phyloP scores from a whole-genome alignment of 2,329 filamentous ascomycete genomes.

The Botrytis fragariae region DNA sequence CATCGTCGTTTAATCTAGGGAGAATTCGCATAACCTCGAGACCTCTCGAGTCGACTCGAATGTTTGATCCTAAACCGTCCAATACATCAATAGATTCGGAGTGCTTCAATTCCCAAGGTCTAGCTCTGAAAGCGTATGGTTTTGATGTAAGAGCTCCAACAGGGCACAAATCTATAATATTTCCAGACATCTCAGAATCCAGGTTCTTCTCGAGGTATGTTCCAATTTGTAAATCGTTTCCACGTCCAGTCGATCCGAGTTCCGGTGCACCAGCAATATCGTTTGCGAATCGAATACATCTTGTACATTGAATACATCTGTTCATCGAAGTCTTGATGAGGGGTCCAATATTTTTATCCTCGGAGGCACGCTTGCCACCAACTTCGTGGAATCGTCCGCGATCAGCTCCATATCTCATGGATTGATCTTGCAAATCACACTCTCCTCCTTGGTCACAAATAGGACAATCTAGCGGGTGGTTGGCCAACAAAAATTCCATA shows the following conservation, averaged over 20 bases:
- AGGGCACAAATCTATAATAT: slow-evolving; percentile 97
- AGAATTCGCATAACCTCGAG: slow-evolving; percentile 94
- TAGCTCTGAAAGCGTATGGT: slow-evolving; percentile 94
- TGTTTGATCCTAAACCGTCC: slow-evolving; percentile 89
- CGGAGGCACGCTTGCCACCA: slow-evolving; percentile 92
- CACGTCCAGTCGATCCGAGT: slow-evolving; percentile 88
- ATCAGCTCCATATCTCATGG: slow-evolving; percentile 96
- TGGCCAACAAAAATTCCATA: slow-evolving; percentile 97
- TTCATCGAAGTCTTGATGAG: slow-evolving; percentile 99
- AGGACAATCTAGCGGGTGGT: slow-evolving; percentile 93
- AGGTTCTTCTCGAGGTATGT: slow-evolving; percentile 95
- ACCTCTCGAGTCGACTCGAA: slow-evolving; percentile 88
- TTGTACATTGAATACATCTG: slow-evolving; percentile 97
- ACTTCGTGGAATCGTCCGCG: slow-evolving; percentile 96
- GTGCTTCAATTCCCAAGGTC: slow-evolving; percentile 96
- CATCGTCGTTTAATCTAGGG: slow-evolving; percentile 90
- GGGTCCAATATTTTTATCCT: slow-evolving; percentile 99
- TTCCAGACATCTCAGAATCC: slow-evolving; percentile 91
- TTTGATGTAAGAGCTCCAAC: slow-evolving; percentile 96
- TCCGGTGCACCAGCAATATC: slow-evolving; percentile 95
- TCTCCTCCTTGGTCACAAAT: slow-evolving; percentile 99
- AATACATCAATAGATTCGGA: slow-evolving; percentile 94
- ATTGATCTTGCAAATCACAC: slow-evolving; percentile 98
- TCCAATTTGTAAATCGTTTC: slow-evolving; percentile 96
- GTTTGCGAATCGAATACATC: slow-evolving; percentile 96